Conservation (phyloP, 805 yeast genomes). For the Kluyveromyces starmeri region DNA sequence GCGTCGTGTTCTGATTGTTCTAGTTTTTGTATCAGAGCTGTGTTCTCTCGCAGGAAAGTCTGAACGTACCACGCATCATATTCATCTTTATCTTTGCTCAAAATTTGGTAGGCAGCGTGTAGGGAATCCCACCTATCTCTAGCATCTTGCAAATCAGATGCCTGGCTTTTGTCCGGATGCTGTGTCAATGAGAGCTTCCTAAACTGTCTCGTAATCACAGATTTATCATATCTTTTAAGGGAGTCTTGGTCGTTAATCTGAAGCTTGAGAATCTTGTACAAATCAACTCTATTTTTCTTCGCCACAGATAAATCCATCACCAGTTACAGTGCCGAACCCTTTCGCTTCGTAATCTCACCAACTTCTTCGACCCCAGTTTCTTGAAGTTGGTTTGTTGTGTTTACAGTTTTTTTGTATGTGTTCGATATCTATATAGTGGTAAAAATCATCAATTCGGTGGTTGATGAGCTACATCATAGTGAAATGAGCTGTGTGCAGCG, state of each 20-base stretch:
- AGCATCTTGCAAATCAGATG: neutral
- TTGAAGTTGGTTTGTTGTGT: too few species aligned
- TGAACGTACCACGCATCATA: constrained; percentile 3
- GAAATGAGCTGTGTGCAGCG: too few species aligned
- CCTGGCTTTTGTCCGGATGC: constrained; percentile 21
- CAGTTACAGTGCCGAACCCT: too few species aligned
- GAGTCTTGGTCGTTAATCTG: constrained; percentile 30
- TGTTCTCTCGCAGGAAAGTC: neutral
- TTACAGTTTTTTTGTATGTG: too few species aligned
- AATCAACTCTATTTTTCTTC: constrained; percentile 12
- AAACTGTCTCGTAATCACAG: constrained; percentile 15
- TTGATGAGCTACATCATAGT: too few species aligned
- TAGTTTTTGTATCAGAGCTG: constrained; percentile 5
- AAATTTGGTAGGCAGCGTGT: neutral
- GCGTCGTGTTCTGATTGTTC: constrained; percentile 2
- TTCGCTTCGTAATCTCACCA: too few species aligned
- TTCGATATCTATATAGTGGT: too few species aligned
- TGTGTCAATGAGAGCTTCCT: constrained; percentile 18
- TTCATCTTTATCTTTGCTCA: neutral
- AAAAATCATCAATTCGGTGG: too few species aligned
- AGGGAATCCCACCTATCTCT: neutral
- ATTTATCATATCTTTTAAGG: constrained; percentile 34
- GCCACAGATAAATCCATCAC: constrained; percentile 9
- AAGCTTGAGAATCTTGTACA: constrained; percentile 39
- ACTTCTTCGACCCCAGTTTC: too few species aligned